A percentile compares a stretch with the other conserved stretches of the same genome.
Evolutionary conservation across 306 rosid species (phyloP).

Genomic region (Castanea crenata): DNA sequence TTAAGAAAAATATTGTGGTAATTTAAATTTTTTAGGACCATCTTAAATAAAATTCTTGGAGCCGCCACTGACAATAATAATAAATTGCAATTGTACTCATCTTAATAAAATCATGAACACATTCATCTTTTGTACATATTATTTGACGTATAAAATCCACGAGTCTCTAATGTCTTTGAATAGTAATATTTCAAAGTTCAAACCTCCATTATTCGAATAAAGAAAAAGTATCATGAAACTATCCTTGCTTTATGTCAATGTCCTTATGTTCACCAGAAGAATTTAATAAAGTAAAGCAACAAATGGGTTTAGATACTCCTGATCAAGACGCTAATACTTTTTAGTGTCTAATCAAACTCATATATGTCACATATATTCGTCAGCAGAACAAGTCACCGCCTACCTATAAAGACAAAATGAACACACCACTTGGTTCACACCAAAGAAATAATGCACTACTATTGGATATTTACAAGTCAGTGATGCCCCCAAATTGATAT

Average conservation of each 20-base stretch:
- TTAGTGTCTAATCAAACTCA: background rate
- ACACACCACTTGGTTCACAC: background rate
- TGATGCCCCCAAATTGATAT: background rate
- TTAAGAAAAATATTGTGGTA: too few species aligned
- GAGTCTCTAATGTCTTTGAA: too few species aligned
- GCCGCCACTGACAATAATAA: too few species aligned
- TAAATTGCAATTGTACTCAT: too few species aligned
- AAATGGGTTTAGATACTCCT: background rate
- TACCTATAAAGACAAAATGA: background rate
- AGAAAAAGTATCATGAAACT: too few species aligned
- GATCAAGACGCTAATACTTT: background rate
- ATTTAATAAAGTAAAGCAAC: background rate
- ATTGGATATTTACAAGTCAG: conserved; percentile 15
- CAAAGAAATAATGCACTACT: background rate
- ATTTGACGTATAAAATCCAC: too few species aligned
- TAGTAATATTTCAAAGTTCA: too few species aligned
- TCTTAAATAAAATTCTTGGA: too few species aligned
- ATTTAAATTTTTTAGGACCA: too few species aligned
- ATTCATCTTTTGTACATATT: too few species aligned
- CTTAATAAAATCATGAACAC: too few species aligned
- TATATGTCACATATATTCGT: background rate
- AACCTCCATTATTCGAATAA: too few species aligned
- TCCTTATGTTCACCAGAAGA: background rate
- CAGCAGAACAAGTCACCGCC: conserved; percentile 2
- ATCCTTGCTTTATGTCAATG: background rate